Evolutionary conservation across 352 stramenopile species (phyloP).

Genomic region (Pythium periplocum): DNA sequence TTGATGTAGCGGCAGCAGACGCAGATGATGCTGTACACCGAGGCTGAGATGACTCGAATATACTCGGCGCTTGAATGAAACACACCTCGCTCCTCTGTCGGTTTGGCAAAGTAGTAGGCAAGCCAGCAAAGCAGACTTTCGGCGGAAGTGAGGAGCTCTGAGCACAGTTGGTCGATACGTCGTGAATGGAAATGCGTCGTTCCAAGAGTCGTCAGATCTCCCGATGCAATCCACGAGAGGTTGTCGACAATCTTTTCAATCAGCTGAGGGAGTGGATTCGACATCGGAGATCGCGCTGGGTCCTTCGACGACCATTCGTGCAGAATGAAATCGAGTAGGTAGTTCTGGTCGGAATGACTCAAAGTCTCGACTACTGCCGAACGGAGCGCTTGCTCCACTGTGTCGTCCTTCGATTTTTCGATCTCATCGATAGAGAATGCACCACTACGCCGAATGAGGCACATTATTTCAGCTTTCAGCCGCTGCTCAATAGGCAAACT

Average conservation of each 20-base stretch:
- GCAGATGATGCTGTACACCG: conserved; percentile 74
- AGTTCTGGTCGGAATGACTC: too few relatives aligned
- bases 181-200: conserved; percentile 50
- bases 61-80: conserved; percentile 30
- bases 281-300: too few relatives aligned
- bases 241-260: conserved; percentile 60
- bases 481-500: too few relatives aligned
- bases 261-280: conserved; percentile 42
- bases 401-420: too few relatives aligned
- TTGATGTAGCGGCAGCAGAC: conserved; percentile 60
- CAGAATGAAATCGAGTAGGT: too few relatives aligned
- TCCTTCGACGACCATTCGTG: too few relatives aligned
- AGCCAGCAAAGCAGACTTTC: conserved; percentile 59
- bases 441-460: too few relatives aligned
- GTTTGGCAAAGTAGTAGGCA: conserved; percentile 54
- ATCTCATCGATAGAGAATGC: too few relatives aligned
- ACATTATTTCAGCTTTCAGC: too few relatives aligned
- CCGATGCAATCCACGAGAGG: conserved; percentile 37
- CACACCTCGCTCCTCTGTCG: conserved; percentile 4
- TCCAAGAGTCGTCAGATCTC: conserved; percentile 44
- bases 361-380: too few relatives aligned
- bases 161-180: conserved; percentile 61
- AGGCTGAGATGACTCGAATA: conserved; percentile 51
- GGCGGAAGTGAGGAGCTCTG: conserved; percentile 48
- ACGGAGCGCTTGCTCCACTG: too few relatives aligned